phyloP scores from a whole-genome alignment of 805 yeast genomes.

The Metschnikowia aberdeeniae region DNA sequence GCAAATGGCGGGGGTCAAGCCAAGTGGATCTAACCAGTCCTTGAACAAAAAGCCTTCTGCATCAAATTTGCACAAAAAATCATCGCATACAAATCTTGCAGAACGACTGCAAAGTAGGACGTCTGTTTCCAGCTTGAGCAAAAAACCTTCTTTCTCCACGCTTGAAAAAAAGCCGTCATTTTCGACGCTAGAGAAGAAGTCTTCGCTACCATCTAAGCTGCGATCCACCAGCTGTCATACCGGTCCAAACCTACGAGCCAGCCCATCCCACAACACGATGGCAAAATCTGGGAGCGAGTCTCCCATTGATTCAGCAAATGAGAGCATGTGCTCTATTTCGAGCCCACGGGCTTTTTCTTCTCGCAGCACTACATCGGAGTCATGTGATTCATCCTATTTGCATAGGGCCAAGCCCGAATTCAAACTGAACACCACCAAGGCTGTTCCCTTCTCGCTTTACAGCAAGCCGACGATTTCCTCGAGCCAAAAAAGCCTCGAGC shows the following conservation, averaged over 20 bases:
- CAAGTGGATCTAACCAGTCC: not conserved
- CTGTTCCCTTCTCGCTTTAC: slow-evolving; percentile 25
- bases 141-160: slow-evolving; percentile 11
- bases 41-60: slow-evolving; percentile 1
- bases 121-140: slow-evolving; percentile 6
- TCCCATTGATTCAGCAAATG: not conserved
- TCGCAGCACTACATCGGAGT: slow-evolving; percentile 1
- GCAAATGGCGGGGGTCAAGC: slow-evolving; percentile 33
- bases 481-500: slow-evolving; percentile 26
- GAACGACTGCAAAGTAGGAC: slow-evolving; percentile 18
- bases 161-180: slow-evolving; percentile 17
- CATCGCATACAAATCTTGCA: slow-evolving; percentile 5
- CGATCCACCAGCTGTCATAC: not conserved
- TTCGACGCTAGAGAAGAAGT: slow-evolving; percentile 10
- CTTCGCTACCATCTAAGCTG: not conserved
- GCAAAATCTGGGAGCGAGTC: too few relatives aligned
- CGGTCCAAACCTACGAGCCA: slow-evolving; percentile 1
- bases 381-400: not conserved
- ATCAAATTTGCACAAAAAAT: slow-evolving; percentile 7
- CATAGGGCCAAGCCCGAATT: not conserved
- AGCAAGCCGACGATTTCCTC: slow-evolving; percentile 41
- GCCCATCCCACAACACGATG: not conserved
- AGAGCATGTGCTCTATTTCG: not conserved
- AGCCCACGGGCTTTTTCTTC: slow-evolving; percentile 1
- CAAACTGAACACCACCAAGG: slow-evolving; percentile 19